A percentile compares a stretch with the other conserved stretches of the same genome.
Evolutionary conservation across 2,329 filamentous ascomycete genomes (phyloP).

Genomic region (Diaporthe citri): DNA sequence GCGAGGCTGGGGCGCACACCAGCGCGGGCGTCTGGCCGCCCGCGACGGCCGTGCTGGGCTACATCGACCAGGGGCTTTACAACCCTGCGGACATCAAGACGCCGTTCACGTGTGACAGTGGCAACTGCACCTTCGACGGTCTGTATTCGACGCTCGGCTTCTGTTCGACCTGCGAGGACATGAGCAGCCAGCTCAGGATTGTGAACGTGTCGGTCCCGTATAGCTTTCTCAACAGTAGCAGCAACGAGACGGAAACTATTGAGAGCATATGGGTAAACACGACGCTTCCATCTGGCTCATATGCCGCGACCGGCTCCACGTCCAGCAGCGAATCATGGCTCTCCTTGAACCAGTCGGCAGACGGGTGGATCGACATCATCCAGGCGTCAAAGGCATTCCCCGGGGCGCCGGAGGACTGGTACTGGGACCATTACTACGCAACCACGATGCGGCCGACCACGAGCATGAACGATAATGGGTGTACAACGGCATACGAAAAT

Average conservation of each 20-base stretch:
- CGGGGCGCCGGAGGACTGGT: background rate
- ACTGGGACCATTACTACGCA: conserved; percentile 14
- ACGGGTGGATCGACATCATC: conserved; percentile 16
- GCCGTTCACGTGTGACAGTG: background rate
- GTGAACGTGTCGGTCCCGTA: background rate
- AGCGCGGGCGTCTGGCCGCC: background rate
- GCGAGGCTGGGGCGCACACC: conserved; percentile 10
- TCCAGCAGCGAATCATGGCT: conserved; percentile 2
- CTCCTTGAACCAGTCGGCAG: background rate
- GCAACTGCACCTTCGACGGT: conserved; percentile 6
- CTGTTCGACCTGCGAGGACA: conserved; percentile 11
- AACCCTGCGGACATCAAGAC: conserved; percentile 13
- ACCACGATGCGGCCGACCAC: background rate
- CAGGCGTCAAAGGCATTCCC: conserved; percentile 11
- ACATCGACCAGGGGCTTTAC: conserved; percentile 19
- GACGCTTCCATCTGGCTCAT: conserved; percentile 13
- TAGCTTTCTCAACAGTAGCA: background rate
- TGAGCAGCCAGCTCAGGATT: conserved; percentile 8
- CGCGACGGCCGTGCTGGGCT: conserved; percentile 5
- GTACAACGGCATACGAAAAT: conserved; percentile 4
- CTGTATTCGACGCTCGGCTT: conserved; percentile 4
- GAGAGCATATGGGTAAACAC: background rate
- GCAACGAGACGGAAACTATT: background rate
- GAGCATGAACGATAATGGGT: background rate
- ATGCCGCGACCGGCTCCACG: background rate